Conservation (phyloP, 148 eudicot species). For the Suaeda aralocaspica region DNA sequence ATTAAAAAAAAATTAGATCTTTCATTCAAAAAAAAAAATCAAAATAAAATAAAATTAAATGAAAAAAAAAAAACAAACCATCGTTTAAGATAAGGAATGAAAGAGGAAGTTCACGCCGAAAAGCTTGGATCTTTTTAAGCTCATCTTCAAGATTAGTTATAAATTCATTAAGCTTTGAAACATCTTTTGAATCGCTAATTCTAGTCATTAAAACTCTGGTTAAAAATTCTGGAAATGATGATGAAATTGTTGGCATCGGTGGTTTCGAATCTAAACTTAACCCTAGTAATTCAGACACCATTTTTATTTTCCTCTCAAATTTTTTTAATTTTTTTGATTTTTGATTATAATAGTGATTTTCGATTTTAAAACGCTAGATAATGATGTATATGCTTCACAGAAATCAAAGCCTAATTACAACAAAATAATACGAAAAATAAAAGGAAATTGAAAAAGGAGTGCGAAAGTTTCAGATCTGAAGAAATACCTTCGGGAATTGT, state of each 20-base stretch:
- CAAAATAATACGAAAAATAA: too few species aligned
- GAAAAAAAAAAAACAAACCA: constrained; percentile 34
- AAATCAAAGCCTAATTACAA: too few species aligned
- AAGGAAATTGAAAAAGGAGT: too few species aligned
- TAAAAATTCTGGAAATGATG: constrained; percentile 24
- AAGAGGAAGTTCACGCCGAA: constrained; percentile 63
- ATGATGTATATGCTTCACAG: not conserved
- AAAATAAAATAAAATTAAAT: not conserved
- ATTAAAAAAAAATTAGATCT: not conserved
- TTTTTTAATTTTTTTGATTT: too few species aligned
- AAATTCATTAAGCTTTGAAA: constrained; percentile 31
- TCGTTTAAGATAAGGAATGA: constrained; percentile 46
- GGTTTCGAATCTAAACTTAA: constrained; percentile 38
- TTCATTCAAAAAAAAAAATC: too few species aligned
- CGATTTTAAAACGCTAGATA: too few species aligned
- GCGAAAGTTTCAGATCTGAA: too few species aligned
- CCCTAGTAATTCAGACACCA: constrained; percentile 31
- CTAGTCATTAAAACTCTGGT: constrained; percentile 22
- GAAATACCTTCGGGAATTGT: too few species aligned
- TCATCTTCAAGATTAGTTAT: constrained; percentile 41
- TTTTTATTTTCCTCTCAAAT: too few species aligned
- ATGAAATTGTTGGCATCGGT: constrained; percentile 22
- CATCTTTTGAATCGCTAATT: constrained; percentile 18
- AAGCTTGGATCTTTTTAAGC: constrained; percentile 46
- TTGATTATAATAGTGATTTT: too few species aligned